These are phyloP conservation scores for Emmonsia crescens DNA, from an alignment of 2,329 filamentous ascomycete genomes.

Conservation along the genomic window DNA sequence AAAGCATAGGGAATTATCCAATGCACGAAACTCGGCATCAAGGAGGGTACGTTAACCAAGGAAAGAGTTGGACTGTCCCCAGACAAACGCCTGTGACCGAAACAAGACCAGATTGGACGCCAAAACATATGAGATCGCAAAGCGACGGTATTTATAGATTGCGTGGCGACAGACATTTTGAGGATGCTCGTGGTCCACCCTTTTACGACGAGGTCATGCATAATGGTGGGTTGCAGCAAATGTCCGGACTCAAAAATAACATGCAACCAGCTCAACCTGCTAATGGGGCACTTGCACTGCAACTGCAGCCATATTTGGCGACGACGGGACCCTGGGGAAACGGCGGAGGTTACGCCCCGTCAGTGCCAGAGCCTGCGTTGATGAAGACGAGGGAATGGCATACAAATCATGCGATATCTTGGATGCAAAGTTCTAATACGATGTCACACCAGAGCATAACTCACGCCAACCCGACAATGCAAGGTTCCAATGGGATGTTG, in stretches of 20 bases:
- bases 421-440: not conserved
- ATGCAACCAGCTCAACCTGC: not conserved
- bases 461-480: not conserved
- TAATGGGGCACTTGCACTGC: not conserved
- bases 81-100: not conserved
- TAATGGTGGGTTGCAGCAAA: not conserved
- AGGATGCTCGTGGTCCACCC: not conserved
- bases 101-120: not conserved
- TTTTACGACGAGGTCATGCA: not conserved
- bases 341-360: not conserved
- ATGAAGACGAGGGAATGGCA: not conserved
- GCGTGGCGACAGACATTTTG: not conserved
- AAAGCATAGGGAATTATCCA: not conserved
- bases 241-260: not conserved
- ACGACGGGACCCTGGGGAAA: not conserved
- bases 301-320: not conserved
- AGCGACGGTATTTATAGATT: not conserved
- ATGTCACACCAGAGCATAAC: not conserved
- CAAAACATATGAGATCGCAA: not conserved
- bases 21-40: not conserved
- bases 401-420: not conserved
- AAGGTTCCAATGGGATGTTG: not conserved
- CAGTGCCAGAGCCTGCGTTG: not conserved
- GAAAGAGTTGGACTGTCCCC: not conserved
- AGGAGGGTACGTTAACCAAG: not conserved